Percentiles rank a stretch among this genome's conserved stretches.
These are phyloP conservation scores for Taphrina populina DNA, from an alignment of 1,139 yeast genomes.

Conservation along the genomic window DNA sequence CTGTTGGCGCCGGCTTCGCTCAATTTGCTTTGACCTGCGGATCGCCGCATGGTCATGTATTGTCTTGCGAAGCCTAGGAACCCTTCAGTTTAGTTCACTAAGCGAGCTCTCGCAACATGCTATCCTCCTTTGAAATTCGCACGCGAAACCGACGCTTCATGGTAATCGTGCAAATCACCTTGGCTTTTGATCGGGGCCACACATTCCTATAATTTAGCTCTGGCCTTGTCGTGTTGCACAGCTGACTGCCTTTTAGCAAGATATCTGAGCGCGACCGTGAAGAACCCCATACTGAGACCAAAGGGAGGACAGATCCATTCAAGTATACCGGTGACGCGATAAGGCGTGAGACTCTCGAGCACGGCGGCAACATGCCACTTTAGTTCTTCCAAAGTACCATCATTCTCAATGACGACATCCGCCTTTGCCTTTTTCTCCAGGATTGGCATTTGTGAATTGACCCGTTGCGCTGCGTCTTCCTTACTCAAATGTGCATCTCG, in stretches of 20 bases:
- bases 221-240: no score
- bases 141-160: no score
- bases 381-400: conserved; percentile 51
- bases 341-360: conserved; percentile 34
- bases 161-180: no score
- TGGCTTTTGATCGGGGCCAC: no score
- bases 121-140: no score
- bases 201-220: no score
- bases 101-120: no score
- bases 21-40: no score
- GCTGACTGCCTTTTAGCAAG: neutral
- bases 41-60: no score
- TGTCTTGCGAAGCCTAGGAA: no score
- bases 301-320: conserved; percentile 33
- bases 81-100: no score
- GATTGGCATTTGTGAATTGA: conserved; percentile 72
- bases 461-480: conserved; percentile 71
- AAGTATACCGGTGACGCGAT: conserved; percentile 24
- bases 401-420: conserved; percentile 68
- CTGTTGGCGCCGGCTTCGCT: no score
- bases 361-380: conserved; percentile 23
- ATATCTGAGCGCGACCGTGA: conserved; percentile 3
- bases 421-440: conserved; percentile 59
- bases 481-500: conserved; percentile 63
- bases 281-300: conserved; percentile 24